phyloP scores from a whole-genome alignment of 2,329 filamentous ascomycete species.

The Penicillium sumatraense region DNA sequence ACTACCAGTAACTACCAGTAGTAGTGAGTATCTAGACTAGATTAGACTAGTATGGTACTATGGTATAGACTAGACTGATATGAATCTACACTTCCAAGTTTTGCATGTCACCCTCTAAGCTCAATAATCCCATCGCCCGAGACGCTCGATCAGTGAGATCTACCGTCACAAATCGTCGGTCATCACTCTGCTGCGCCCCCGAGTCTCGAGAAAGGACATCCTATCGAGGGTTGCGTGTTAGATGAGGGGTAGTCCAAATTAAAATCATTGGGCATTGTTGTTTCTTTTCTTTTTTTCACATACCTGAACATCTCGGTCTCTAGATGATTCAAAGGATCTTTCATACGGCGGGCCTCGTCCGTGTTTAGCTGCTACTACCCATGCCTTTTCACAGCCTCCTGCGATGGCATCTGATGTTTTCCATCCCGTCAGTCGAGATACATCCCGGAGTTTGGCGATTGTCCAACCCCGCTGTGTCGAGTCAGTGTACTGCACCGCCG shows the following conservation, averaged over 20 bases:
- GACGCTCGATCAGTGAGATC: constrained; percentile 67
- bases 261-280: constrained; percentile 1
- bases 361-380: constrained; percentile 74
- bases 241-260: constrained; percentile 28
- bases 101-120: constrained; percentile 76
- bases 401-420: constrained; percentile 81
- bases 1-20: too few relatives aligned
- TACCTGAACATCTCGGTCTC: constrained; percentile 18
- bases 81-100: constrained; percentile 59
- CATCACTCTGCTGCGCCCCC: constrained; percentile 36
- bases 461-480: constrained; percentile 76
- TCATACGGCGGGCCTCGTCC: constrained; percentile 78
- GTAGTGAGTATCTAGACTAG: too few relatives aligned
- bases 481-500: constrained; percentile 78
- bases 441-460: constrained; percentile 72
- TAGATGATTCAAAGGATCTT: constrained; percentile 30
- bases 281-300: constrained; percentile 1
- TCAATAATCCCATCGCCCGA: constrained; percentile 78
- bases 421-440: constrained; percentile 84
- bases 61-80: neutral
- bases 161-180: constrained; percentile 64
- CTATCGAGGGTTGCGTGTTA: constrained; percentile 11
- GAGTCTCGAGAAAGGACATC: constrained; percentile 33
- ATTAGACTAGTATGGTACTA: neutral
- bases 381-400: constrained; percentile 80